Percentiles rank a stretch among this genome's conserved stretches.
Conservation (phyloP, 2,329 filamentous ascomycete species). For the Fusarium multiceps region DNA sequence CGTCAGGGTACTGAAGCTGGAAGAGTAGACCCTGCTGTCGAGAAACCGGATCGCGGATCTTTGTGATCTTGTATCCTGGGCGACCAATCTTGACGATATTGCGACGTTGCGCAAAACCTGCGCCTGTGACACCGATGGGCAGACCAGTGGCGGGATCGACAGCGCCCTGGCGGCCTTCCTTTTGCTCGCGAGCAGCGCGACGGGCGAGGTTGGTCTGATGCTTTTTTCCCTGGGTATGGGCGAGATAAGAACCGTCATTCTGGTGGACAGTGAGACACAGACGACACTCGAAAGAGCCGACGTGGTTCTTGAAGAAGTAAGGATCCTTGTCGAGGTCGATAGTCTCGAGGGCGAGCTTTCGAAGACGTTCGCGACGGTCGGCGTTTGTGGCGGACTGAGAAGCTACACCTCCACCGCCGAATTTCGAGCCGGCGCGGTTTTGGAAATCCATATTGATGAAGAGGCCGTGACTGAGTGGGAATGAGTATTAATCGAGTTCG, state of each 20-base stretch:
- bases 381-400: constrained; percentile 94
- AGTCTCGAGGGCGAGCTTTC: constrained; percentile 97
- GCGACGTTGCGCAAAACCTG: constrained; percentile 76
- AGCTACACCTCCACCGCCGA: constrained; percentile 96
- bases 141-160: constrained; percentile 75
- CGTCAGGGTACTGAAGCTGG: constrained; percentile 95
- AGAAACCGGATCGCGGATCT: constrained; percentile 89
- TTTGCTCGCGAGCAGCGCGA: constrained; percentile 93
- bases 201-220: constrained; percentile 98
- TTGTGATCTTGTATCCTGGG: constrained; percentile 97
- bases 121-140: constrained; percentile 76
- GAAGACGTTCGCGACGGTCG: constrained; percentile 94
- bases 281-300: constrained; percentile 96
- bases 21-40: constrained; percentile 93
- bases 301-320: constrained; percentile 99
- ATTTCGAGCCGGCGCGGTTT: constrained; percentile 97
- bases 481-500: neutral
- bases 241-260: constrained; percentile 98
- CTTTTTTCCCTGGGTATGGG: constrained; percentile 97
- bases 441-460: constrained; percentile 73
- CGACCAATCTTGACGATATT: constrained; percentile 95
- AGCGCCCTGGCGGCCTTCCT: constrained; percentile 77
- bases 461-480: neutral
- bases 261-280: constrained; percentile 98
- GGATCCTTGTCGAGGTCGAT: constrained; percentile 99